phyloP scores from a whole-genome alignment of 1,284 basidiomycete genomes.

The Trametes sp. region DNA sequence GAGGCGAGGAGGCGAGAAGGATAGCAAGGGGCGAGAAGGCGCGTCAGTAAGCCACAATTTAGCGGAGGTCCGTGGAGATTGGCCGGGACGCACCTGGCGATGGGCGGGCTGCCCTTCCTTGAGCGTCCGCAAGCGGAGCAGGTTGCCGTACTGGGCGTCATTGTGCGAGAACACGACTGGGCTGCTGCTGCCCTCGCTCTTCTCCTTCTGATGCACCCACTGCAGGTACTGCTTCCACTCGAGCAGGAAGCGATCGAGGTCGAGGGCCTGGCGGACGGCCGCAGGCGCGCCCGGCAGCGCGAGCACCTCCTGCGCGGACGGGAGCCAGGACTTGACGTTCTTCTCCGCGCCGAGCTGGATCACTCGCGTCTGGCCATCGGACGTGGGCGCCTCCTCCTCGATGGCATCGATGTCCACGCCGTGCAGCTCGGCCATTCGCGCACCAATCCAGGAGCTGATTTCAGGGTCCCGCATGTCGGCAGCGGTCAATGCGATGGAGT shows the following conservation, averaged over 20 bases:
- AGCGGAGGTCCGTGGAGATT: conserved; percentile 12
- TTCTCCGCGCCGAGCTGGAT: conserved; percentile 66
- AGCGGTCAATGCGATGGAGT: conserved; percentile 81
- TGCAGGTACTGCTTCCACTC: conserved; percentile 74
- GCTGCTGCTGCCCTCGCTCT: conserved; percentile 62
- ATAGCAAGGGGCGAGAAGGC: conserved; percentile 2
- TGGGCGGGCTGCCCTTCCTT: conserved; percentile 66
- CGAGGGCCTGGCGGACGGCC: conserved; percentile 54
- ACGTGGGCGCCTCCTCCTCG: conserved; percentile 48
- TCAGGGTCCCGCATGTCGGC: conserved; percentile 78
- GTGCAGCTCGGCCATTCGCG: conserved; percentile 93
- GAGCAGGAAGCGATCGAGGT: conserved; percentile 68
- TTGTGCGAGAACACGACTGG: conserved; percentile 86
- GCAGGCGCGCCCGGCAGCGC: conserved; percentile 57
- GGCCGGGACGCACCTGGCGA: conserved; percentile 60
- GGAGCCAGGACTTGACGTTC: conserved; percentile 72
- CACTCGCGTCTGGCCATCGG: conserved; percentile 52
- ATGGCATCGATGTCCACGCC: conserved; percentile 83
- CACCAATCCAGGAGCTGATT: conserved; percentile 85
- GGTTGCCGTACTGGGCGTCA: conserved; percentile 93
- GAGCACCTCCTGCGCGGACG: conserved; percentile 68
- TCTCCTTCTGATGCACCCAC: conserved; percentile 72
- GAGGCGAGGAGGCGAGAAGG: background rate
- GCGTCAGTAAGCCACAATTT: conserved; percentile 18
- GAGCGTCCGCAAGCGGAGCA: conserved; percentile 74